Percentiles rank a stretch among this genome's conserved stretches.
Evolutionary conservation across 2,329 filamentous ascomycete species (phyloP).

Genomic region (Alternaria gansuensis): DNA sequence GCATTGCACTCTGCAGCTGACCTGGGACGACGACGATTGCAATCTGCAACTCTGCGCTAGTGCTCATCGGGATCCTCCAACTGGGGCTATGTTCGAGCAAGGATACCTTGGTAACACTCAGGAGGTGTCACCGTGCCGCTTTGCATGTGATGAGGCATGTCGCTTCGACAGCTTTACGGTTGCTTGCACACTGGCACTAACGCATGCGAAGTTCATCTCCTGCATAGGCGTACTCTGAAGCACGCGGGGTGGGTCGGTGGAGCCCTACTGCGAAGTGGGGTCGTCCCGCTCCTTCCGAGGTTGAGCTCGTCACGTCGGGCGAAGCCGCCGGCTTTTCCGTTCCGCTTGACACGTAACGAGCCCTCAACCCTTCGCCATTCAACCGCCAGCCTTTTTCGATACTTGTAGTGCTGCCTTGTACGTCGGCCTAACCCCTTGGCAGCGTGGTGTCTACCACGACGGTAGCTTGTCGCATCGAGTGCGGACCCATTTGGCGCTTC

Average conservation of each 20-base stretch:
- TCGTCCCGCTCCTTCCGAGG: not conserved
- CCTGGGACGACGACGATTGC: not conserved
- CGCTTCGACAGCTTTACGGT: not conserved
- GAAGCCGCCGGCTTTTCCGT: not conserved
- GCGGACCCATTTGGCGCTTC: not conserved
- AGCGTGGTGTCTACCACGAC: not conserved
- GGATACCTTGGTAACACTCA: not conserved
- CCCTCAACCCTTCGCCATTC: not conserved
- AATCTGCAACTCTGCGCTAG: not conserved
- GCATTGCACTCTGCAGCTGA: not conserved
- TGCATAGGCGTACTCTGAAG: not conserved
- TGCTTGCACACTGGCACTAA: not conserved
- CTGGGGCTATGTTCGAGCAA: not conserved
- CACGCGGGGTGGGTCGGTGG: not conserved
- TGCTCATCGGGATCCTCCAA: not conserved
- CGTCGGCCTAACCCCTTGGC: not conserved
- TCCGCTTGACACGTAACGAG: not conserved
- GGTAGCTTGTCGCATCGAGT: not conserved
- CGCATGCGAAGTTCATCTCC: not conserved
- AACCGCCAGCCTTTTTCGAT: not conserved
- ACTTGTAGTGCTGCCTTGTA: not conserved
- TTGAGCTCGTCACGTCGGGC: not conserved
- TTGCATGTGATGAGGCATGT: slow-evolving; percentile 1
- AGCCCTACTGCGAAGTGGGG: not conserved
- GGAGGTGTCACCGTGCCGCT: not conserved